Evolutionary conservation across 176 grass and related monocot species (phyloP), one percentile per base, ranked within the genome.

Genomic region (Pharus latifolius): DNA sequence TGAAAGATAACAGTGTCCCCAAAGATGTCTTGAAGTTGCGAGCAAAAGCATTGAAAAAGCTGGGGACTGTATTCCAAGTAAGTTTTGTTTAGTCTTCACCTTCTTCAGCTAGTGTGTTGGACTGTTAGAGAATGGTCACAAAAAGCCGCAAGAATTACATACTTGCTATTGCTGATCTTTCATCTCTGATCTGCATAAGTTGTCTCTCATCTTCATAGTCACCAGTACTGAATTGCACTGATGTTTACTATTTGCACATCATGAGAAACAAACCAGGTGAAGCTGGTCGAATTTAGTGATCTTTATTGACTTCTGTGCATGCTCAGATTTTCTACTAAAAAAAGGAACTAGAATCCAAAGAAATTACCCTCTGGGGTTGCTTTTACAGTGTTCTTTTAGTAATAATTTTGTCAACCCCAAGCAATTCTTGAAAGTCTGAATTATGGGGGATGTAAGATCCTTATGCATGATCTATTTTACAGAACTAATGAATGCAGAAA

Each of bases 51-150:
- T 80, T 99, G 62, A 99, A 91, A 70, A 99, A 99, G 57, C 81
- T 99, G 7, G 95, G 95, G 63, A 94, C 76, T 0, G 84, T 99
- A 86, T 91, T 99, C 71, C 95, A 99, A 76, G 95, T 88, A 86
- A 79, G 84, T 64, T 60, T 15, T 38, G 24, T 42, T 61, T 28
- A 48, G 26, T 26, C 4, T 80, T 65, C 14, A 44, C 6, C 48
- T 44, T 1, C 17, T 54, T 46, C 41, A 84, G 59, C 31, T 75
- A 58, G 22, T 17, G 1, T 27, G n/a, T 53, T 41, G n/a, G 49
- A 43, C 43, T n/a, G 22, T 49, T 49, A 19, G 49, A 17, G 17
- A 49, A 22, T 63, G 6, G 9, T 11, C 34, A 49, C 33, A 29
- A 54, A 63, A 37, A 40, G 16, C 16, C 7, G 51, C 22, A 20